Percentiles rank a stretch among this genome's conserved stretches.
Evolutionary conservation across 2,329 filamentous ascomycete species (phyloP).

Genomic region (Neofusicoccum cordaticola): DNA sequence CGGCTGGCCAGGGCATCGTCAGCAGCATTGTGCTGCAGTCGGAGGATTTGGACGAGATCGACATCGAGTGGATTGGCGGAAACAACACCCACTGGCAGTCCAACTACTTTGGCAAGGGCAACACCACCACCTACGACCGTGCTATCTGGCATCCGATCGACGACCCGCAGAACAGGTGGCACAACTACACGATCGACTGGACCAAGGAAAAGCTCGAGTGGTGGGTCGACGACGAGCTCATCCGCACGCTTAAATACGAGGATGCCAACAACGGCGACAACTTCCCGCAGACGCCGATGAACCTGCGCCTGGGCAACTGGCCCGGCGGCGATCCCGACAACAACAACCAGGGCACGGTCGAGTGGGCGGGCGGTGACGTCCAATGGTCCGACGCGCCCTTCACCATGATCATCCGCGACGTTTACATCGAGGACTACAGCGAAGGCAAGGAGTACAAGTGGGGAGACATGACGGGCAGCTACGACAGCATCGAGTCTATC

Average conservation of each 20-base stretch:
- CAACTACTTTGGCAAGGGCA: constrained; percentile 57
- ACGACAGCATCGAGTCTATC: constrained; percentile 52
- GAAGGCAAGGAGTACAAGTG: constrained; percentile 65
- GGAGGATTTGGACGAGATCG: constrained; percentile 54
- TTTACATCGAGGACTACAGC: constrained; percentile 52
- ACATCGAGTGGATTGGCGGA: constrained; percentile 48
- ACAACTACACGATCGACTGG: constrained; percentile 60
- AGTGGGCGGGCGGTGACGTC: constrained; percentile 67
- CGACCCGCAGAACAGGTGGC: constrained; percentile 33
- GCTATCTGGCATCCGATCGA: constrained; percentile 35
- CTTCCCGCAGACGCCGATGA: constrained; percentile 73
- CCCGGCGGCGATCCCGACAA: constrained; percentile 54
- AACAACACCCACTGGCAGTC: constrained; percentile 43
- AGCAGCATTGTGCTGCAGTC: constrained; percentile 52
- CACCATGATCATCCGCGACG: constrained; percentile 69
- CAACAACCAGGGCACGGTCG: constrained; percentile 29
- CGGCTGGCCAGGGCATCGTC: constrained; percentile 50
- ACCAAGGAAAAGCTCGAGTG: constrained; percentile 62
- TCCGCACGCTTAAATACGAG: constrained; percentile 61
- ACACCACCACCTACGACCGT: constrained; percentile 52
- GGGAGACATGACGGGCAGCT: constrained; percentile 59
- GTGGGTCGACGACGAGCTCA: constrained; percentile 59
- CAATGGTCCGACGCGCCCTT: constrained; percentile 66
- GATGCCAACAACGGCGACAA: constrained; percentile 58
- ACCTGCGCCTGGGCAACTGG: constrained; percentile 68